phyloP scores from a whole-genome alignment of 768 basidiomycete genomes.

The Trametes cubensis region DNA sequence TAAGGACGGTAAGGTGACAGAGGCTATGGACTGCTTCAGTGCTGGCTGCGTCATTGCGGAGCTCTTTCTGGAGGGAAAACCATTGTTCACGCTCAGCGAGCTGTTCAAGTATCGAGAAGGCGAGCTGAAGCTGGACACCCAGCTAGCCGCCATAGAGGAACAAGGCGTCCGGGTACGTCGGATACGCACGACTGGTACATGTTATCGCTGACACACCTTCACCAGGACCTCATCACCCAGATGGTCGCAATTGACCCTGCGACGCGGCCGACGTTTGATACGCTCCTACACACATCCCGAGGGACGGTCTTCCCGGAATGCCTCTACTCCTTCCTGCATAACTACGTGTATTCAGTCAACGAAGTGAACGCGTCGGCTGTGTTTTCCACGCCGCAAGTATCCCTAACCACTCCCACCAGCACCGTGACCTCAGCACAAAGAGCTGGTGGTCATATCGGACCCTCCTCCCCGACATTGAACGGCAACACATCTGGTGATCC shows the following conservation, averaged over 20 bases:
- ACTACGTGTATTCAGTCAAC: slow-evolving; percentile 81
- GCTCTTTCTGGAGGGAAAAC: slow-evolving; percentile 92
- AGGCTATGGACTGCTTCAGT: slow-evolving; percentile 98
- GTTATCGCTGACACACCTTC: not conserved
- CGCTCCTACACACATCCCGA: slow-evolving; percentile 71
- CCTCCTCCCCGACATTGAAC: slow-evolving; percentile 10
- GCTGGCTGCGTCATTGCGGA: slow-evolving; percentile 95
- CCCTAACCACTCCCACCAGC: slow-evolving; percentile 38
- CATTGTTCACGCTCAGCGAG: slow-evolving; percentile 91
- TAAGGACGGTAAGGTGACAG: slow-evolving; percentile 82
- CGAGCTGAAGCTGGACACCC: slow-evolving; percentile 72
- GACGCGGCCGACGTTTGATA: slow-evolving; percentile 80
- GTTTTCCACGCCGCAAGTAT: slow-evolving; percentile 37
- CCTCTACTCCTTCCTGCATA: slow-evolving; percentile 94
- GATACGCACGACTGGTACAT: not conserved
- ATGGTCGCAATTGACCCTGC: slow-evolving; percentile 87
- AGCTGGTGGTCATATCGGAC: not conserved
- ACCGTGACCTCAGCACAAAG: slow-evolving; percentile 7
- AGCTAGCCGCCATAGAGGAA: slow-evolving; percentile 78
- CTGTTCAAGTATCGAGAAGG: slow-evolving; percentile 93
- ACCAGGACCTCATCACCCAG: slow-evolving; percentile 79
- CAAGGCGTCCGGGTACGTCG: slow-evolving; percentile 73
- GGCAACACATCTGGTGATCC: slow-evolving; percentile 35
- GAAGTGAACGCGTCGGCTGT: slow-evolving; percentile 58
- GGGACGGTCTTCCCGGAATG: slow-evolving; percentile 86